Conservation (phyloP, 768 basidiomycete species). For the Glaciozyma antarctica region DNA sequence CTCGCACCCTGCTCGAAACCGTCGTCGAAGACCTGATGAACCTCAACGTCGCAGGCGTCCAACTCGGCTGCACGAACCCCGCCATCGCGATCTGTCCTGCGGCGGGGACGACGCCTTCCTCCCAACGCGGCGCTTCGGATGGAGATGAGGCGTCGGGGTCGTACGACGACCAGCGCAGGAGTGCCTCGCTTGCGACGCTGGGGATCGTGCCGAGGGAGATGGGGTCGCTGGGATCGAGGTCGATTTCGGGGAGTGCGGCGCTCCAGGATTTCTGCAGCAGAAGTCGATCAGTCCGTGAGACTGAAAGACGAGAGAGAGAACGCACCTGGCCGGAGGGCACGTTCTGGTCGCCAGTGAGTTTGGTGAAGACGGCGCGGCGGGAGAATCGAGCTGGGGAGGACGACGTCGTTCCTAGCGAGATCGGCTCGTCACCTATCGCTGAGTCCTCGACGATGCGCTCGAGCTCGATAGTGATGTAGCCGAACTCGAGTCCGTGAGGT, state of each 20-base stretch:
- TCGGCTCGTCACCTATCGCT: not conserved
- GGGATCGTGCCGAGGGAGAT: slow-evolving; percentile 6
- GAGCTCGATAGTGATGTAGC: slow-evolving; percentile 11
- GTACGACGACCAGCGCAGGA: not conserved
- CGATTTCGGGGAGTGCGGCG: not conserved
- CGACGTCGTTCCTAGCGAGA: too few species aligned
- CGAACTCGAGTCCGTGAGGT: slow-evolving; percentile 27
- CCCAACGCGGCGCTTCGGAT: not conserved
- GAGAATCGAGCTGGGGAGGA: not conserved
- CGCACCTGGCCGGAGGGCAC: slow-evolving; percentile 20
- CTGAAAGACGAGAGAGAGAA: not conserved
- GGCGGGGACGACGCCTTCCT: slow-evolving; percentile 1
- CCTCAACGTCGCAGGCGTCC: not conserved
- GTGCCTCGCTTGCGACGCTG: not conserved
- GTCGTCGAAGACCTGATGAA: not conserved
- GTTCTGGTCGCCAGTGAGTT: slow-evolving; percentile 28
- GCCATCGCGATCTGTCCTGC: slow-evolving; percentile 21
- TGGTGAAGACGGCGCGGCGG: slow-evolving; percentile 18
- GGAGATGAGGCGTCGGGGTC: not conserved
- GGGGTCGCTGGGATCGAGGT: not conserved
- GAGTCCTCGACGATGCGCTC: not conserved
- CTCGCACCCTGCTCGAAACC: not conserved
- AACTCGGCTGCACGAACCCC: slow-evolving; percentile 14
- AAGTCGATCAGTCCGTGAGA: not conserved
- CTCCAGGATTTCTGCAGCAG: not conserved